Percentiles rank a stretch among this genome's conserved stretches.
These are phyloP conservation scores for Endotrypanum monterogeii DNA, from an alignment of 208 protist genomes.

Conservation along the genomic window DNA sequence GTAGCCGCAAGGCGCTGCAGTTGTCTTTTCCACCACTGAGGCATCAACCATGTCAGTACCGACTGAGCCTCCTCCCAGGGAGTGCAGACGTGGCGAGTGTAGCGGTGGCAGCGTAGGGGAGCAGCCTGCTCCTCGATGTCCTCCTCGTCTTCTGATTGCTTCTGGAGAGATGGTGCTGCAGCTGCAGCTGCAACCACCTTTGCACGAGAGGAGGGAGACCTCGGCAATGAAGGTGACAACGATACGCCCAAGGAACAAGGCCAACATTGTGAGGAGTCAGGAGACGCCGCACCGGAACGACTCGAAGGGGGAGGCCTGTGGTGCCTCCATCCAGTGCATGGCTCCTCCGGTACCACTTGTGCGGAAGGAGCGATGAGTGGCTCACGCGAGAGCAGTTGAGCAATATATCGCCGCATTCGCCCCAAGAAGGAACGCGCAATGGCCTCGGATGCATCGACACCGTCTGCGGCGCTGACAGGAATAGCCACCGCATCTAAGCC, in stretches of 20 bases:
- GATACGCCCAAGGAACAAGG: not conserved
- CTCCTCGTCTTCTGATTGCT: not conserved
- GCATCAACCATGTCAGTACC: not conserved
- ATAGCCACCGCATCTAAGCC: not conserved
- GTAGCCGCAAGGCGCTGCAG: not conserved
- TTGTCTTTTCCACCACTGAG: constrained; percentile 3
- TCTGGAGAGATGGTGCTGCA: not conserved
- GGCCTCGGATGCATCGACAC: not conserved
- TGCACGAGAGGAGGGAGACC: not conserved
- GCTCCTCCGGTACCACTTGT: not conserved
- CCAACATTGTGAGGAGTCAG: not conserved
- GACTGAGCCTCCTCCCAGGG: constrained; percentile 3
- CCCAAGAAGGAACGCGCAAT: not conserved
- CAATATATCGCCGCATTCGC: constrained; percentile 9
- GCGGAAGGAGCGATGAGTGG: not conserved
- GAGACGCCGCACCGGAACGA: not conserved
- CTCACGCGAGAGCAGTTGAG: constrained; percentile 14
- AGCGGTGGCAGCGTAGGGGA: constrained; percentile 20
- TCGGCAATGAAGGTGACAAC: not conserved
- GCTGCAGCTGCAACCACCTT: not conserved
- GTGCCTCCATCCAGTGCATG: not conserved
- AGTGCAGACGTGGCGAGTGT: constrained; percentile 29
- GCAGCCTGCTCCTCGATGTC: constrained; percentile 12
- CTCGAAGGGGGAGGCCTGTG: not conserved
- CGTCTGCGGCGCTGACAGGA: not conserved